Base-by-base conservation (phyloP, 2,329 filamentous ascomycete species). In the Alternaria rosae region DNA sequence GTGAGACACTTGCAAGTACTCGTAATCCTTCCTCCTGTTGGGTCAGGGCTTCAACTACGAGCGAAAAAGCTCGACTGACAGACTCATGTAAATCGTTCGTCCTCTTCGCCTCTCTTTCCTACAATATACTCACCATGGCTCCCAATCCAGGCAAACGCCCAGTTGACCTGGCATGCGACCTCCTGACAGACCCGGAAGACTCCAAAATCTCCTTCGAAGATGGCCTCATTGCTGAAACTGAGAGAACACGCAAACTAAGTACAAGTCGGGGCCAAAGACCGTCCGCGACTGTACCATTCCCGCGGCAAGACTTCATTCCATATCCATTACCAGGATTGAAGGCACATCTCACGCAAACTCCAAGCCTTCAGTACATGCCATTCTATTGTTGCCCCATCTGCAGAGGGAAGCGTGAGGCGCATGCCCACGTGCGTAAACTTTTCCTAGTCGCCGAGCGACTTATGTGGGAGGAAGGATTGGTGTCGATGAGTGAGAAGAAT, bases 371-470 rank as follows among this genome's bases (percentile, higher is more conserved):
- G 50, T 54, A 58, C 10, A 28, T 47, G 23, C 17, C 51, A 12
- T 52, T 54, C 11, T 69, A 71, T 26, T 57, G 59, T 10, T 73
- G 73, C 53, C 67, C 72, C 2, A 56, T 59, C 5, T 73, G 70
- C 42, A 38, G 54, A 20, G 52, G 56, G 10, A 44, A 57, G 43
- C 59, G 66, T 9, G 63, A 62, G 26, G 43, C 60, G 15, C 72
- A 69, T 3, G 43, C 67, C 2, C 71, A 76, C 43, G 59, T 62
- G 23, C 73, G 67, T n/a, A 77, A 76, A 43, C 45, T 74, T 2
- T 77, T 76, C 17, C 59, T 77, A 6, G 66, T 73, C 10, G 72
- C 74, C 2, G 70, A 76, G 50, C 66, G 72, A 20, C 48, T 77
- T 32, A 67, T 66, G 5, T 74, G 68, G 67, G 64, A 71, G 5